phyloP scores from a whole-genome alignment of 2,329 filamentous ascomycete species.

The Neobulgaria alba region DNA sequence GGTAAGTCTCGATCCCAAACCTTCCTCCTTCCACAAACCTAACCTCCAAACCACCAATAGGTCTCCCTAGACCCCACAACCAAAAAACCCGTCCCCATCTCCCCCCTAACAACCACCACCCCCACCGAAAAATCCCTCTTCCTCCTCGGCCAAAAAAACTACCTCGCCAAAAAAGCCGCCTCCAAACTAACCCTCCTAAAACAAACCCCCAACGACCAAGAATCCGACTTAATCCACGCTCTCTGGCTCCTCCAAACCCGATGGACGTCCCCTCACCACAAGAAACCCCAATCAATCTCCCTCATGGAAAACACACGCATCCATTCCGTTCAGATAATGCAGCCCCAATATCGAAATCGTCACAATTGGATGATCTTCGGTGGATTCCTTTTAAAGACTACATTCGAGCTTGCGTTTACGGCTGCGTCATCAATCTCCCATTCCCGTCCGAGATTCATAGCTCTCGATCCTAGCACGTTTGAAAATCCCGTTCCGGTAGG shows the following conservation, averaged over 20 bases:
- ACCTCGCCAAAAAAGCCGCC: constrained; percentile 54
- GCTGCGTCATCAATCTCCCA: constrained; percentile 61
- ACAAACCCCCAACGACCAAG: constrained; percentile 59
- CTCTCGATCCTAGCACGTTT: constrained; percentile 62
- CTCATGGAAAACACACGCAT: constrained; percentile 56
- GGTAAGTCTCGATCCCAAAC: constrained; percentile 35
- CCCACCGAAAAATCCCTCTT: constrained; percentile 54
- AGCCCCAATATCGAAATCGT: constrained; percentile 59
- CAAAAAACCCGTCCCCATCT: constrained; percentile 55
- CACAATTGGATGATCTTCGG: constrained; percentile 72
- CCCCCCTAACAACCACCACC: constrained; percentile 51
- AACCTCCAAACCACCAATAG: constrained; percentile 7
- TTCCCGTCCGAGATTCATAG: constrained; percentile 57
- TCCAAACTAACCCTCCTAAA: constrained; percentile 51
- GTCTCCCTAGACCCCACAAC: constrained; percentile 56
- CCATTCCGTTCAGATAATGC: constrained; percentile 63
- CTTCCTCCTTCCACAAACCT: not conserved
- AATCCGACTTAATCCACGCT: constrained; percentile 60
- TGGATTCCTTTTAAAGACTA: constrained; percentile 61
- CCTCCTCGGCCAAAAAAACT: constrained; percentile 55
- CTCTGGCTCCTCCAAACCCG: constrained; percentile 60
- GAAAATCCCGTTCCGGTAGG: constrained; percentile 66
- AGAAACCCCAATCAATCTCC: constrained; percentile 47
- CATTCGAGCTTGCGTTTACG: constrained; percentile 65
- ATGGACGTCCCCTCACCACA: constrained; percentile 50